Evolutionary conservation across 208 protist genomes (phyloP).

Genomic region (Wallacemonas rigidus): DNA sequence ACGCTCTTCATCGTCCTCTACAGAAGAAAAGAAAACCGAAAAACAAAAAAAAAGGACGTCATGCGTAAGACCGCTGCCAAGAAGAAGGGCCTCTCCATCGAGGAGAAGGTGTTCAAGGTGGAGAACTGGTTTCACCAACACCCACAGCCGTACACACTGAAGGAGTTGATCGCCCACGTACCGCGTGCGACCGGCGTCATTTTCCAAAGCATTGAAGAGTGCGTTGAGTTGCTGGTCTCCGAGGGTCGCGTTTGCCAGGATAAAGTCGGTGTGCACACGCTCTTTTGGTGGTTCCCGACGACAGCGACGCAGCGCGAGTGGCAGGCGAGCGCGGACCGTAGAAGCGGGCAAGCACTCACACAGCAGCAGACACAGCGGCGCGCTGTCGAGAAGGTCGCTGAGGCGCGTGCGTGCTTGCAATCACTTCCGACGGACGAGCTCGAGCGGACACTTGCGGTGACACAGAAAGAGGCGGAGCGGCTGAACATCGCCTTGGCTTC

Average conservation of each 20-base stretch:
- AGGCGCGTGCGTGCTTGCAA: not conserved
- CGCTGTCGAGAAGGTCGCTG: slow-evolving; percentile 6
- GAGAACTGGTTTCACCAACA: slow-evolving; percentile 64
- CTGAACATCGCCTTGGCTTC: not conserved
- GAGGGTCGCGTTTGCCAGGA: slow-evolving; percentile 70
- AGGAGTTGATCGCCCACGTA: slow-evolving; percentile 64
- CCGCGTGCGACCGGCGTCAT: slow-evolving; percentile 80
- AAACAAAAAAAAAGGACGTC: not conserved
- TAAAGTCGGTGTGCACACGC: slow-evolving; percentile 69
- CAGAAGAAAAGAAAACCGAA: too few relatives aligned
- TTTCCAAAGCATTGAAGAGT: slow-evolving; percentile 82
- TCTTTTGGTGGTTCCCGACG: slow-evolving; percentile 82
- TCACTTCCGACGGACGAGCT: not conserved
- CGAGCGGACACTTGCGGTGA: not conserved
- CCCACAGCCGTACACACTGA: slow-evolving; percentile 77
- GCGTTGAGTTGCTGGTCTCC: slow-evolving; percentile 73
- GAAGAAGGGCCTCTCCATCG: slow-evolving; percentile 85
- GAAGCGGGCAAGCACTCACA: not conserved
- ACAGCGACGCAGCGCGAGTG: slow-evolving; percentile 35
- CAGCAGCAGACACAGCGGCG: not conserved
- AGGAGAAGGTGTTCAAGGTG: slow-evolving; percentile 74
- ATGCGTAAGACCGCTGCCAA: slow-evolving; percentile 33
- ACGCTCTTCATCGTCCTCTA: too few relatives aligned
- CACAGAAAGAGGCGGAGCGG: not conserved
- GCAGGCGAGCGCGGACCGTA: not conserved